Conservation (phyloP, 768 basidiomycete species). For the Rhizopogon vesiculosus region DNA sequence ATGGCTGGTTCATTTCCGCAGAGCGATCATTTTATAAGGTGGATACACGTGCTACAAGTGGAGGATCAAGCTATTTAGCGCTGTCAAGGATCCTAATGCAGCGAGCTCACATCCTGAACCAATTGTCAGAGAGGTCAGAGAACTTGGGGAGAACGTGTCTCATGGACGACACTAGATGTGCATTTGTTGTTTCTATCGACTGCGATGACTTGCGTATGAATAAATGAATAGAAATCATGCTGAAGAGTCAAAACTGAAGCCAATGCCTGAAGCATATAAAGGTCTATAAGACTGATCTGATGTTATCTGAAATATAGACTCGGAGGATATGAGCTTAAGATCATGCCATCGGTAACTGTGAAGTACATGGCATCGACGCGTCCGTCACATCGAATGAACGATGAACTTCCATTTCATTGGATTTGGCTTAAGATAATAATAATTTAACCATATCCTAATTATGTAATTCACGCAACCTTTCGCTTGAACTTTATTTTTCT, state of each 20-base stretch:
- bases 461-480: not conserved
- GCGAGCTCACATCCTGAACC: not conserved
- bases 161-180: not conserved
- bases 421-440: too few relatives aligned
- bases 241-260: too few relatives aligned
- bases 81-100: conserved; percentile 2
- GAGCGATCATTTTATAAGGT: conserved; percentile 18
- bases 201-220: too few relatives aligned
- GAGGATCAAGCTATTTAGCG: not conserved
- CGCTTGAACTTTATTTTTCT: conserved; percentile 8
- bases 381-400: not conserved
- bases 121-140: not conserved
- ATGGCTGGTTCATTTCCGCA: not conserved
- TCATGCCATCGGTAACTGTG: too few relatives aligned
- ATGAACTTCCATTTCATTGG: not conserved
- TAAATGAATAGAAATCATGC: too few relatives aligned
- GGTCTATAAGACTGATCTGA: too few relatives aligned
- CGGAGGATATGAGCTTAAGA: too few relatives aligned
- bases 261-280: too few relatives aligned
- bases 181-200: not conserved
- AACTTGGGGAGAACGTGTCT: not conserved
- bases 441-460: not conserved
- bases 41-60: conserved; percentile 17
- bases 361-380: too few relatives aligned
- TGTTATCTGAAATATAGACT: too few relatives aligned